These are phyloP conservation scores for Beauveria caledonica DNA, from an alignment of 2,329 filamentous ascomycete species.

Conservation along the genomic window DNA sequence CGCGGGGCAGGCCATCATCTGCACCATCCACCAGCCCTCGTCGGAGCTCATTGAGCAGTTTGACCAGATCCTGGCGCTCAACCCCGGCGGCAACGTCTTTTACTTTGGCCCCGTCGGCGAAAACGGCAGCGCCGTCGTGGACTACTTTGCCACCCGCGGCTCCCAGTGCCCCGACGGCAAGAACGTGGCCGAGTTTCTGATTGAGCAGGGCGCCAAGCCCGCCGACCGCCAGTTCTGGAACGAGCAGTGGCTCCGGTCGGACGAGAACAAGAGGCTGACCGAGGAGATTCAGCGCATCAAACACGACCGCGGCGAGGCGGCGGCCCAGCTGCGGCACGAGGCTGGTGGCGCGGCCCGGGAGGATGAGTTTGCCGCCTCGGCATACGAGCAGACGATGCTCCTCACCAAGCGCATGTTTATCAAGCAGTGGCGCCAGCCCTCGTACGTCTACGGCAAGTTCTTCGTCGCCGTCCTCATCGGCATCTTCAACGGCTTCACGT, in stretches of 20 bases:
- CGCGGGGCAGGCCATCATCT: slow-evolving; percentile 50
- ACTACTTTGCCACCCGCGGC: slow-evolving; percentile 53
- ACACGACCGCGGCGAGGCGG: slow-evolving; percentile 13
- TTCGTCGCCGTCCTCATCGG: slow-evolving; percentile 64
- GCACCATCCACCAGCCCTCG: slow-evolving; percentile 53
- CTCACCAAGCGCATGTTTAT: slow-evolving; percentile 63
- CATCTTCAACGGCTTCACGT: slow-evolving; percentile 74
- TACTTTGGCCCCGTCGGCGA: slow-evolving; percentile 47
- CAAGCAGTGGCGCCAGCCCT: slow-evolving; percentile 69
- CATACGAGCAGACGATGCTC: slow-evolving; percentile 52
- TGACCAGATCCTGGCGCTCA: slow-evolving; percentile 46
- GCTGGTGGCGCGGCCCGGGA: slow-evolving; percentile 17
- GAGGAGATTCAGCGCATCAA: slow-evolving; percentile 59
- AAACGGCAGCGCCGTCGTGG: slow-evolving; percentile 38
- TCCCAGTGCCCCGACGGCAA: slow-evolving; percentile 52
- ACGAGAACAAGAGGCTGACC: slow-evolving; percentile 49
- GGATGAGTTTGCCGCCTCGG: slow-evolving; percentile 59
- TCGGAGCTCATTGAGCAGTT: slow-evolving; percentile 49
- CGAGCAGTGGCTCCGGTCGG: slow-evolving; percentile 62
- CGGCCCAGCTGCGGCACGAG: slow-evolving; percentile 20
- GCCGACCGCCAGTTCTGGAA: slow-evolving; percentile 52
- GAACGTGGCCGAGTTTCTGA: slow-evolving; percentile 42
- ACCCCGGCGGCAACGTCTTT: slow-evolving; percentile 42
- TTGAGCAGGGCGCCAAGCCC: slow-evolving; percentile 34
- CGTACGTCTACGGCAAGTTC: slow-evolving; percentile 69